These are phyloP conservation scores for Naematelia aurantialba DNA, from an alignment of 768 basidiomycete species.

Conservation along the genomic window DNA sequence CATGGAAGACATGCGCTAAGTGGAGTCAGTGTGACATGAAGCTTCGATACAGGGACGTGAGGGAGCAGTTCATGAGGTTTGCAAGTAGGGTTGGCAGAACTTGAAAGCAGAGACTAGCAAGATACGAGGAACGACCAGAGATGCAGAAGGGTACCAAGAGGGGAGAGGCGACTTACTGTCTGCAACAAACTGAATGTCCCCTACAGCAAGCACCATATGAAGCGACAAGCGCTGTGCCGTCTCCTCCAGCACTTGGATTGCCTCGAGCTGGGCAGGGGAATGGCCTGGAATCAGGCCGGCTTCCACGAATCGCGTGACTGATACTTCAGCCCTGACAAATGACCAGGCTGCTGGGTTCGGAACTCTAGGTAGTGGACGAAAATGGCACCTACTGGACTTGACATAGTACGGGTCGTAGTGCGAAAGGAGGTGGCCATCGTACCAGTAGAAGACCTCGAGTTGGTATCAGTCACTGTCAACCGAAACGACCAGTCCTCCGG, in stretches of 20 bases:
- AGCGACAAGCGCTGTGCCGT: slow-evolving; percentile 42
- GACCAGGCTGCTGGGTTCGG: too few relatives aligned
- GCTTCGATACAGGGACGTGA: too few relatives aligned
- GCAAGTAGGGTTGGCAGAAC: too few relatives aligned
- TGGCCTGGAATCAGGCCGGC: slow-evolving; percentile 29
- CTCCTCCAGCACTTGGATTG: slow-evolving; percentile 44
- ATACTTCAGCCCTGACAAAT: background rate
- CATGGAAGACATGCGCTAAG: slow-evolving; percentile 41
- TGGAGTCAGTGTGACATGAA: too few relatives aligned
- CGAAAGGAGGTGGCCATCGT: slow-evolving; percentile 32
- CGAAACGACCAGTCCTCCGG: background rate
- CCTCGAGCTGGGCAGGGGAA: slow-evolving; percentile 35
- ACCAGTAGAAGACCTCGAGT: slow-evolving; percentile 28
- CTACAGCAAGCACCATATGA: slow-evolving; percentile 48
- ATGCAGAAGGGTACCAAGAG: background rate
- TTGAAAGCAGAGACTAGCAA: too few relatives aligned
- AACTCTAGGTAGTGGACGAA: too few relatives aligned
- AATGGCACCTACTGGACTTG: slow-evolving; percentile 35
- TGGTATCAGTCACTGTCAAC: background rate
- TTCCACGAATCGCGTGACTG: slow-evolving; percentile 27
- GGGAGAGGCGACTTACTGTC: slow-evolving; percentile 12
- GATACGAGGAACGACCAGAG: background rate
- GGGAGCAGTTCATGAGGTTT: too few relatives aligned
- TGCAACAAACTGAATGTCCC: slow-evolving; percentile 47
- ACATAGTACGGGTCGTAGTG: slow-evolving; percentile 43